These are phyloP conservation scores for Taiozyma sp. DNA, from an alignment of 1,139 yeast species.

Conservation along the genomic window DNA sequence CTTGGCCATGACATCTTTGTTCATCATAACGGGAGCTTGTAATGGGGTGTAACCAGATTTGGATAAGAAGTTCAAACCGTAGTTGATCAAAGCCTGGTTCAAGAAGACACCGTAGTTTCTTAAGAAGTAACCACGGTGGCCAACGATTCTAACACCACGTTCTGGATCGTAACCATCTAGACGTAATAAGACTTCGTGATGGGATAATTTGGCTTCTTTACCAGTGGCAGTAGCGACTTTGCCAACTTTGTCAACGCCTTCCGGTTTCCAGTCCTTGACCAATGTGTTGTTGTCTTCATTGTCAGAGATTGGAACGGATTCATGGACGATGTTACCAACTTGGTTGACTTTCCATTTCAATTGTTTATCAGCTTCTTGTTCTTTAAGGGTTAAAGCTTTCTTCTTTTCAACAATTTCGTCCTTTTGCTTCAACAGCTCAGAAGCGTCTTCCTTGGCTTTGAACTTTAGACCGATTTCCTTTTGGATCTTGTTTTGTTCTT, in stretches of 20 bases:
- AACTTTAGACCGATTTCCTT: slow-evolving; percentile 89
- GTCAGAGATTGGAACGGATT: slow-evolving; percentile 78
- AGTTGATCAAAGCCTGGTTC: slow-evolving; percentile 96
- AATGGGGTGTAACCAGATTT: slow-evolving; percentile 80
- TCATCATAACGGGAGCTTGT: slow-evolving; percentile 99
- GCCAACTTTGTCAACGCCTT: slow-evolving; percentile 49
- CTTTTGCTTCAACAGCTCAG: slow-evolving; percentile 75
- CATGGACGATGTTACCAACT: slow-evolving; percentile 93
- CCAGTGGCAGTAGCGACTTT: slow-evolving; percentile 70
- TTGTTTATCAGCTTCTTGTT: slow-evolving; percentile 73
- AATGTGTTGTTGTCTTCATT: slow-evolving; percentile 91
- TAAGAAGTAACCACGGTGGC: slow-evolving; percentile 97
- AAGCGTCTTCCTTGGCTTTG: slow-evolving; percentile 94
- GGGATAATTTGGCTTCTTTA: slow-evolving; percentile 78
- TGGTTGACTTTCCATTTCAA: slow-evolving; percentile 78
- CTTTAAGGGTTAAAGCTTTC: slow-evolving; percentile 58
- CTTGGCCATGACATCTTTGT: slow-evolving; percentile 98
- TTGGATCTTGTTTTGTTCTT: slow-evolving; percentile 80
- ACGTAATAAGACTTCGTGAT: slow-evolving; percentile 91
- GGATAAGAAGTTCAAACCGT: slow-evolving; percentile 83
- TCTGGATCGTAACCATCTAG: slow-evolving; percentile 98
- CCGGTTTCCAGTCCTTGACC: slow-evolving; percentile 85
- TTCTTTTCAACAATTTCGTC: slow-evolving; percentile 69
- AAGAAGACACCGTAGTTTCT: slow-evolving; percentile 94
- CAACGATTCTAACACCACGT: slow-evolving; percentile 96